Base-by-base conservation (phyloP, 371 early-diverging fungal species). In the Cokeromyces recurvatus region DNA sequence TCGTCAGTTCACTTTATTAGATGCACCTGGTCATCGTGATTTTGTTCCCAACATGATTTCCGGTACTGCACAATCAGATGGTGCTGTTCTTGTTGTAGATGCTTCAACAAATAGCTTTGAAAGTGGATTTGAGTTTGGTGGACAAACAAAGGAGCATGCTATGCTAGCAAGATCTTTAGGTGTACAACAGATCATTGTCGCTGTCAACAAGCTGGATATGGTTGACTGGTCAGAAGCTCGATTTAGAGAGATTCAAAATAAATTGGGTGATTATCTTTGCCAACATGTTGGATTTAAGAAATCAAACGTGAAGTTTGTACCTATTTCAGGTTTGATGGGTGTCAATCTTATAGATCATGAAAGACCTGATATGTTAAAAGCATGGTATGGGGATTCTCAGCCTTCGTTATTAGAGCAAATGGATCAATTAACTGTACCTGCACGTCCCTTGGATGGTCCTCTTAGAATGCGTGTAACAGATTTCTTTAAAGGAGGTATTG, bases 21-120 rank as follows among this genome's bases (percentile, higher is more conserved):
- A 97, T 69, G 96, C 99, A 0, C 99, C 99, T 8, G 99, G 99
- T 0, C 99, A 99, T 65, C 85, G 94, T 38, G 96, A 97, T 68
- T 99, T 97, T 68, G 89, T 99, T 37, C 94, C 97, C n/a, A 95
- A 94, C 62, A 99, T 99, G 99, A 99, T 99, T 48, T 86, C 88
- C 1, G 99, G 99, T 8, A 95, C 99, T 1, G 84, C 92, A 19
- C 98, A 95, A 50, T 97, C 98, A 0, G 98, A 97, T 75, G 94
- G 85, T 12, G 98, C 98, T 2, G 77, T 99, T 8, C 73, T 99
- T 17, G 98, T 99, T 3, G 88, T 98, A 3, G 95, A 95, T 64
- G 86, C 95, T 5, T 74, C 87, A 0, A 80, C 75, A 2, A 96
- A 95, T 20, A 98, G 89, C 48, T 99, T 99, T 74, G 99, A 99